Evolutionary conservation across 1,139 yeast species (phyloP).

Genomic region (Taphrina communis): DNA sequence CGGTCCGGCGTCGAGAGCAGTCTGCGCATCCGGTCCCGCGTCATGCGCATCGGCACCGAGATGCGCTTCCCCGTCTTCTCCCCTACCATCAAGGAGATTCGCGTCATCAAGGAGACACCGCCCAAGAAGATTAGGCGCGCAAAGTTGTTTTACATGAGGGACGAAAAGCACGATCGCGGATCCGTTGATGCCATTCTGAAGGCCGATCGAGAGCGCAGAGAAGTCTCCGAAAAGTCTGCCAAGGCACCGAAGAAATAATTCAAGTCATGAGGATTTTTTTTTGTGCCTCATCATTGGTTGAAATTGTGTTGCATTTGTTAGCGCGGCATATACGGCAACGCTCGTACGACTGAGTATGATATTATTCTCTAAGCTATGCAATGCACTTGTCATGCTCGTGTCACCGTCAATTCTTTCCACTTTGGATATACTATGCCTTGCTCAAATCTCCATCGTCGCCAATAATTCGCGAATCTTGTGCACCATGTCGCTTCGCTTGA

Average conservation of each 20-base stretch:
- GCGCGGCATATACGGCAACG: neutral
- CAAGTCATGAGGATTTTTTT: neutral
- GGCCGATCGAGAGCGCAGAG: conserved; percentile 36
- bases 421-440: too few species aligned
- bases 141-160: conserved; percentile 51
- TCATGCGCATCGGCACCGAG: conserved; percentile 47
- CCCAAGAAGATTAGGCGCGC: conserved; percentile 46
- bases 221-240: conserved; percentile 10
- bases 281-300: neutral
- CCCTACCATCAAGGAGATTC: conserved; percentile 45
- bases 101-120: conserved; percentile 45
- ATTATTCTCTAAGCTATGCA: neutral
- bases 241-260: neutral
- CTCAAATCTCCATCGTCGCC: neutral
- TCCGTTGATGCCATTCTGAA: conserved; percentile 40
- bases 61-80: conserved; percentile 47
- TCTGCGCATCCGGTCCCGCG: conserved; percentile 46
- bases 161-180: conserved; percentile 39
- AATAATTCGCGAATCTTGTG: conserved; percentile 56
- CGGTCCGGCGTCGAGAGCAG: conserved; percentile 48
- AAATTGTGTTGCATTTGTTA: neutral
- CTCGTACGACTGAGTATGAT: neutral
- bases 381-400: neutral
- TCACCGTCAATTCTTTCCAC: neutral
- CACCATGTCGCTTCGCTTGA: conserved; percentile 66